Conservation (phyloP, 2,329 filamentous ascomycete species). For the Aspergillus amoenus region DNA sequence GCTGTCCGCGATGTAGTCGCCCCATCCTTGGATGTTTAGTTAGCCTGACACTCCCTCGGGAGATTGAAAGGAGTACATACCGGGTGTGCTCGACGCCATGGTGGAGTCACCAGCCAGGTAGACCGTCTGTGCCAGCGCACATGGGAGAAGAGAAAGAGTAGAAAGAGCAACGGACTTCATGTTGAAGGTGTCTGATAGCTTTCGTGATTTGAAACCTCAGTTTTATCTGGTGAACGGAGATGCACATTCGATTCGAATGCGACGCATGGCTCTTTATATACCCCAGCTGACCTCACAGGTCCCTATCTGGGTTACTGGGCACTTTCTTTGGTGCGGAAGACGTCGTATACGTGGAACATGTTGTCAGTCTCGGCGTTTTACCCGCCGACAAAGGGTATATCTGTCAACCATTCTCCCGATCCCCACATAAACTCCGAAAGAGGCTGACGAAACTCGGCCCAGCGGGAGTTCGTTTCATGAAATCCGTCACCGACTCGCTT, state of each 20-base stretch:
- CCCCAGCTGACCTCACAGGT: background rate
- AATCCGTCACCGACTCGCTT: background rate
- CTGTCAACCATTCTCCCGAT: background rate
- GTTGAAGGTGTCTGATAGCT: background rate
- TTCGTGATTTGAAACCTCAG: background rate
- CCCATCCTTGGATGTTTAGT: slow-evolving; percentile 54
- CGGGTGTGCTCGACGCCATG: slow-evolving; percentile 28
- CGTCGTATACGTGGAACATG: slow-evolving; percentile 9
- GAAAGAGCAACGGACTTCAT: slow-evolving; percentile 23
- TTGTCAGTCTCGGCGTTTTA: slow-evolving; percentile 3
- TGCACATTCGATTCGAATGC: background rate
- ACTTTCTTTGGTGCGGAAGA: background rate
- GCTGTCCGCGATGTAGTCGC: slow-evolving; percentile 57
- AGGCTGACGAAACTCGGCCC: background rate
- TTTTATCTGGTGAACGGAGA: background rate
- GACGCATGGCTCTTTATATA: background rate
- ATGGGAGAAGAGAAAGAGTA: slow-evolving; percentile 23
- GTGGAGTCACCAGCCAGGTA: slow-evolving; percentile 38
- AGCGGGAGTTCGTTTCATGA: slow-evolving; percentile 1
- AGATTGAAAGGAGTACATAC: slow-evolving; percentile 11
- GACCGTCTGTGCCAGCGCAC: slow-evolving; percentile 25
- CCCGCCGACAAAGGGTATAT: background rate
- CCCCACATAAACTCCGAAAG: slow-evolving; percentile 3
- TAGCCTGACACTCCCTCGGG: background rate
- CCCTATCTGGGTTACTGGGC: background rate